Evolutionary conservation across 2,329 filamentous ascomycete species (phyloP).

Genomic region (Calcarisporium arbuscula): DNA sequence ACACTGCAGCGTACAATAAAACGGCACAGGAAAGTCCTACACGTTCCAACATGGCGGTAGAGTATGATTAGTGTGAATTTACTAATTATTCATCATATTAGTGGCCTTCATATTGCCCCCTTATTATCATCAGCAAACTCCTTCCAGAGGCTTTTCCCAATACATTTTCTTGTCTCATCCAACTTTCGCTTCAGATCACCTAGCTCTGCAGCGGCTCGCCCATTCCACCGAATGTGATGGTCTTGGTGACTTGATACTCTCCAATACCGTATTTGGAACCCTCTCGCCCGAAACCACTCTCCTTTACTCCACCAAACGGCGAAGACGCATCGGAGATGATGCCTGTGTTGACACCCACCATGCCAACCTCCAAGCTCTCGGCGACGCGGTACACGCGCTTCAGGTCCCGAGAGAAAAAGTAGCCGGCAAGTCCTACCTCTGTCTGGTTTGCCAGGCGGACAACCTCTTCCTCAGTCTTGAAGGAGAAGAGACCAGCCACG

Average conservation of each 20-base stretch:
- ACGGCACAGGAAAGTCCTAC: too few relatives aligned
- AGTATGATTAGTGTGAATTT: too few relatives aligned
- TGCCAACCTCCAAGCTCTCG: constrained; percentile 72
- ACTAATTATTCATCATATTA: too few relatives aligned
- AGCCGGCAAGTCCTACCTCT: constrained; percentile 85
- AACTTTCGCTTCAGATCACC: too few relatives aligned
- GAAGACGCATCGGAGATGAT: constrained; percentile 51
- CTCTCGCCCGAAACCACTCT: constrained; percentile 75
- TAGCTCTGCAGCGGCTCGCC: constrained; percentile 45
- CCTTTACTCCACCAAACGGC: constrained; percentile 74
- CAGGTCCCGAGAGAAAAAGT: constrained; percentile 74
- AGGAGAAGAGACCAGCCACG: constrained; percentile 82
- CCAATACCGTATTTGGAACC: constrained; percentile 71
- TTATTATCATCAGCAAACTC: too few relatives aligned
- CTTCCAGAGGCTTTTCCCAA: too few relatives aligned
- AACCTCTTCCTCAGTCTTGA: constrained; percentile 84
- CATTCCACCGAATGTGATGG: constrained; percentile 48
- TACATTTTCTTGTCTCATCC: too few relatives aligned
- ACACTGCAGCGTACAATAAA: too few relatives aligned
- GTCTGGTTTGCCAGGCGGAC: constrained; percentile 73
- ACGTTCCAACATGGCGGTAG: too few relatives aligned
- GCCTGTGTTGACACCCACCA: constrained; percentile 81
- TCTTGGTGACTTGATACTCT: constrained; percentile 72
- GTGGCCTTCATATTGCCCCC: too few relatives aligned
- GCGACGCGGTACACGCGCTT: constrained; percentile 55